Evolutionary conservation across 768 basidiomycete species (phyloP).

Genomic region (Thelephora ganbajun): DNA sequence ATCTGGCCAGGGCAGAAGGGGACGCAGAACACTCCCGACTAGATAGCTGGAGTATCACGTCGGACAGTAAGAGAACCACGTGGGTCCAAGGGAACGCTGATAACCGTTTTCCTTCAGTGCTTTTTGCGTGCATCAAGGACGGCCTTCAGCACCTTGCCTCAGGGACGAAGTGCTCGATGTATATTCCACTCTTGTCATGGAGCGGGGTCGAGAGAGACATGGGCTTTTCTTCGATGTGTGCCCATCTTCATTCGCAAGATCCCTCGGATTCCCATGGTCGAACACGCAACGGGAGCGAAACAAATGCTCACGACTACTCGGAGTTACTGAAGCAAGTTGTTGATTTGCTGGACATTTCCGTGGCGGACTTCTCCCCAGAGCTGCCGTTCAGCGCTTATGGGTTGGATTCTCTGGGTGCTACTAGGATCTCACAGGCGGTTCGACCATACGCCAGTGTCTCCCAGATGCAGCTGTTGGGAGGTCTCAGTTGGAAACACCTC

Average conservation of each 20-base stretch:
- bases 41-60: background rate
- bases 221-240: constrained; percentile 11
- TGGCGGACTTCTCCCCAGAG: constrained; percentile 21
- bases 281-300: constrained; percentile 3
- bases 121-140: background rate
- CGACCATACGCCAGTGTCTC: constrained; percentile 16
- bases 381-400: constrained; percentile 29
- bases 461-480: constrained; percentile 23
- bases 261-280: no score
- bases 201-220: constrained; percentile 11
- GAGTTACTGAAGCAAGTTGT: constrained; percentile 3
- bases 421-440: constrained; percentile 20
- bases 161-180: constrained; percentile 5
- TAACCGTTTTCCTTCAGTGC: background rate
- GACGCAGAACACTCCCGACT: background rate
- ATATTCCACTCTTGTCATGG: constrained; percentile 23
- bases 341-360: constrained; percentile 18
- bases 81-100: background rate
- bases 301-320: background rate
- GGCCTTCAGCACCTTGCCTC: background rate
- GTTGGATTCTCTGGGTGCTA: constrained; percentile 27
- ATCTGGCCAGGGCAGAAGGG: background rate
- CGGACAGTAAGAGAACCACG: background rate
- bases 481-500: constrained; percentile 19
- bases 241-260: constrained; percentile 10